Conservation (phyloP, 768 basidiomycete species). For the Termitomyces sp. region DNA sequence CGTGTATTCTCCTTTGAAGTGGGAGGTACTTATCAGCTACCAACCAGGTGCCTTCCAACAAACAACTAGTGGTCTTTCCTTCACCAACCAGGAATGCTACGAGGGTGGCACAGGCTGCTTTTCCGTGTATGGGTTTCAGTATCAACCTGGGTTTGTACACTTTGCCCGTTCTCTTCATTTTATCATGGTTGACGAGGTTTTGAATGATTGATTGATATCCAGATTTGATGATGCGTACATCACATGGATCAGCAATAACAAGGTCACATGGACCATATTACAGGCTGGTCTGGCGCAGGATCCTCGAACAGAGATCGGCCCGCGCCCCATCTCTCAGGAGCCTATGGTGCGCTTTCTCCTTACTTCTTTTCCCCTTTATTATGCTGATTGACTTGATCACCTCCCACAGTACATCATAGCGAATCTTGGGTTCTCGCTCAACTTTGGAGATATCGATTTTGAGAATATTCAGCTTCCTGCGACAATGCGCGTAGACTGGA, state of each 20-base stretch:
- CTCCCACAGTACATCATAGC: constrained; percentile 57
- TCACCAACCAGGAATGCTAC: constrained; percentile 66
- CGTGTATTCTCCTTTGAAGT: constrained; percentile 44
- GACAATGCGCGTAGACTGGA: constrained; percentile 74
- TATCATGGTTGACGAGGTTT: not conserved
- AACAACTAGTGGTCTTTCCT: constrained; percentile 63
- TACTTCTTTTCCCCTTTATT: not conserved
- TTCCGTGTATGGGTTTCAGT: constrained; percentile 44
- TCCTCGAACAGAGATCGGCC: constrained; percentile 44
- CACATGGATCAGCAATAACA: constrained; percentile 56
- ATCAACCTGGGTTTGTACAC: constrained; percentile 40
- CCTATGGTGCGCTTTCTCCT: constrained; percentile 51
- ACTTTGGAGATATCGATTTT: constrained; percentile 66
- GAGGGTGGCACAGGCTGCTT: constrained; percentile 32
- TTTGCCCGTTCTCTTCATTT: constrained; percentile 25
- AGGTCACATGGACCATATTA: constrained; percentile 51
- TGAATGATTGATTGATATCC: not conserved
- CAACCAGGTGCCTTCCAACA: constrained; percentile 56
- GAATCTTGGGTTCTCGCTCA: constrained; percentile 66
- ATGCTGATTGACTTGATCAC: constrained; percentile 11
- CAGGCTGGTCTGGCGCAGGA: constrained; percentile 49
- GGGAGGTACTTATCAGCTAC: not conserved
- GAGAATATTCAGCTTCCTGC: constrained; percentile 49
- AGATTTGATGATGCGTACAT: constrained; percentile 51
- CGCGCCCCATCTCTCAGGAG: constrained; percentile 63